phyloP scores from a whole-genome alignment of 1,139 yeast species.

The Geotrichum siamense region DNA sequence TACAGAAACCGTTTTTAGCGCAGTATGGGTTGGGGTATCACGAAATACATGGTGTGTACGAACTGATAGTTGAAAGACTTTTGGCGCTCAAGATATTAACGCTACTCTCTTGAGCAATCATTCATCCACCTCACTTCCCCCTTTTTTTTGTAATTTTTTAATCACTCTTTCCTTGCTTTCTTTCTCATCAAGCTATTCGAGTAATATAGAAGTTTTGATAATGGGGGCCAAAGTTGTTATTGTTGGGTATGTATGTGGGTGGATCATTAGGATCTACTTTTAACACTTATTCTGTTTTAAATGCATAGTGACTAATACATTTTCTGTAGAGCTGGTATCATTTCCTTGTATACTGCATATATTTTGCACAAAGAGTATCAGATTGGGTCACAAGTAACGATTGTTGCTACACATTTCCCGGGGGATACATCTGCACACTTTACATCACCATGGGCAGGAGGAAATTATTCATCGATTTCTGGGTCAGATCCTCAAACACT shows the following conservation, averaged over 20 bases:
- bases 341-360: conserved; percentile 59
- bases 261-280: background rate
- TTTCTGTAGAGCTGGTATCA: conserved; percentile 50
- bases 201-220: too few relatives aligned
- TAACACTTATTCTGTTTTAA: background rate
- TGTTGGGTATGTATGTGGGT: conserved; percentile 23
- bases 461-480: conserved; percentile 56
- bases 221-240: conserved; percentile 29
- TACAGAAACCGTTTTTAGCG: too few relatives aligned
- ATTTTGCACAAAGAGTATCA: conserved; percentile 40
- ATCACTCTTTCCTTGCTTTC: too few relatives aligned
- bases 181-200: too few relatives aligned
- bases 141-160: too few relatives aligned
- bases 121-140: too few relatives aligned
- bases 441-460: conserved; percentile 69
- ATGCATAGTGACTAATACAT: conserved; percentile 1
- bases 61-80: too few relatives aligned
- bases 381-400: conserved; percentile 43
- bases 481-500: conserved; percentile 49
- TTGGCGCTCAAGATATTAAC: too few relatives aligned
- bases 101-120: too few relatives aligned
- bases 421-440: conserved; percentile 66
- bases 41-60: too few relatives aligned
- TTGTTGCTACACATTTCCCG: conserved; percentile 58
- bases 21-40: too few relatives aligned